Conservation (phyloP, 163 green algal species). For the Coccomyxa subellipsoidea region DNA sequence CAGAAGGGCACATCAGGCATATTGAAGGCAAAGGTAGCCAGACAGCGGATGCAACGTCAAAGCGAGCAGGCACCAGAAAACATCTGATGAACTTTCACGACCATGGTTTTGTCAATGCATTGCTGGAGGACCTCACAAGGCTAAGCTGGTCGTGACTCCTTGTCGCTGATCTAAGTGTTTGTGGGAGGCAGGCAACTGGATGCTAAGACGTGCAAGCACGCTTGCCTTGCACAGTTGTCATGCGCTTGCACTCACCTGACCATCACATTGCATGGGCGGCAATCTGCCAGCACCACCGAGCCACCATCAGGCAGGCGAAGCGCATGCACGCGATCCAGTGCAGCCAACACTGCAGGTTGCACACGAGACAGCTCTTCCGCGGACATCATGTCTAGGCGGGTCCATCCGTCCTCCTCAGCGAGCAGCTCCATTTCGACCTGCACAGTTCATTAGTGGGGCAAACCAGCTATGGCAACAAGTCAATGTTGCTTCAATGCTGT, state of each 20-base stretch:
- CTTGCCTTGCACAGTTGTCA: constrained; percentile 1
- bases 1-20: too few relatives aligned
- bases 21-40: too few relatives aligned
- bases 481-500: too few relatives aligned
- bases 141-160: too few relatives aligned
- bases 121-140: too few relatives aligned
- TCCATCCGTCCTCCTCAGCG: constrained; percentile 15
- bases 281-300: constrained; percentile 20
- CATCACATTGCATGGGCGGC: constrained; percentile 26
- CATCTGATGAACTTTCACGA: too few relatives aligned
- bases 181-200: neutral
- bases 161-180: neutral
- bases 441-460: neutral
- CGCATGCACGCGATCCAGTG: constrained; percentile 15
- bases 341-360: constrained; percentile 11
- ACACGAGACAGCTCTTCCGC: constrained; percentile 14
- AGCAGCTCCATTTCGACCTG: constrained; percentile 23
- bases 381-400: constrained; percentile 10
- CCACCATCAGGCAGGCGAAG: constrained; percentile 19
- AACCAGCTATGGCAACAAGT: too few relatives aligned
- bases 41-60: too few relatives aligned
- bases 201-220: neutral
- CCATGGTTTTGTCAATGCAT: too few relatives aligned
- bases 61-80: too few relatives aligned
- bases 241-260: constrained; percentile 13